Percentiles rank a stretch among this genome's conserved stretches.
Evolutionary conservation across 2,329 filamentous ascomycete genomes (phyloP).

Genomic region (Nannizziopsis barbatae): DNA sequence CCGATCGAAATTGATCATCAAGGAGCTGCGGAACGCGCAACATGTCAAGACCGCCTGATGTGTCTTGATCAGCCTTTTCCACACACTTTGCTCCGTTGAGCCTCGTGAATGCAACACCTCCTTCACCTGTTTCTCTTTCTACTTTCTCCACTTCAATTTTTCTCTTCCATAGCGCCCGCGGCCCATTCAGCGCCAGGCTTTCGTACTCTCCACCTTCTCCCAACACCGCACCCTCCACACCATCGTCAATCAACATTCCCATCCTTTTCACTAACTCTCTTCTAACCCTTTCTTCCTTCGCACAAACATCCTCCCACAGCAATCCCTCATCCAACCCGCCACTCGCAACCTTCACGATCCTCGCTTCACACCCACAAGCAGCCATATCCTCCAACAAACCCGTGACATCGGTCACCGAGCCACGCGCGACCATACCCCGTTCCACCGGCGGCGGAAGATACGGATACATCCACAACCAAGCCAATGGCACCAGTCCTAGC

Average conservation of each 20-base stretch:
- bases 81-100: slow-evolving; percentile 49
- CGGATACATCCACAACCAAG: slow-evolving; percentile 89
- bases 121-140: slow-evolving; percentile 53
- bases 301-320: slow-evolving; percentile 68
- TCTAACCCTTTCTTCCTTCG: slow-evolving; percentile 35
- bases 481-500: slow-evolving; percentile 68
- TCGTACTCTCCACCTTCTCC: slow-evolving; percentile 96
- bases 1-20: slow-evolving; percentile 48
- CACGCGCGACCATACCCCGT: slow-evolving; percentile 13
- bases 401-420: slow-evolving; percentile 18
- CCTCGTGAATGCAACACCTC: slow-evolving; percentile 63
- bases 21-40: slow-evolving; percentile 51
- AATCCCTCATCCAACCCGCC: slow-evolving; percentile 72
- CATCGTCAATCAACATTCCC: slow-evolving; percentile 50
- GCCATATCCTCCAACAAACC: slow-evolving; percentile 71
- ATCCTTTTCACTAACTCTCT: slow-evolving; percentile 40
- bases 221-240: slow-evolving; percentile 57
- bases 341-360: slow-evolving; percentile 89
- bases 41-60: slow-evolving; percentile 15
- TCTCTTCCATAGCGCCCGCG: slow-evolving; percentile 57
- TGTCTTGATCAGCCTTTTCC: slow-evolving; percentile 28
- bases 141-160: slow-evolving; percentile 52
- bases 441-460: slow-evolving; percentile 47
- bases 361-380: slow-evolving; percentile 64
- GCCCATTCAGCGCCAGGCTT: slow-evolving; percentile 77